phyloP scores from a whole-genome alignment of 192 early-diverging fungal species.

The Mortierella hygrophila region DNA sequence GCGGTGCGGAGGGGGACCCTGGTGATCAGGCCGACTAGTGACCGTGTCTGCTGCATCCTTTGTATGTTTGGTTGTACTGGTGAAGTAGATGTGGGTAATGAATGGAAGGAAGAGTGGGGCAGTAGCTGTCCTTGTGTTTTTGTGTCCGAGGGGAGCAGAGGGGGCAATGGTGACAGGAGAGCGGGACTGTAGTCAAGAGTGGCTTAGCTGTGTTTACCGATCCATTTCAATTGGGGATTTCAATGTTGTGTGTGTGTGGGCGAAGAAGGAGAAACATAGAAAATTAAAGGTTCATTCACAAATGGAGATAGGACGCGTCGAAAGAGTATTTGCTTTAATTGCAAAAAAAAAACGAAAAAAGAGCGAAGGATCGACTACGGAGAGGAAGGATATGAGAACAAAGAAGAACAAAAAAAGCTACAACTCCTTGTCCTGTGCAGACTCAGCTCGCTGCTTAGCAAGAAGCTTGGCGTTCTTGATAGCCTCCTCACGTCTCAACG shows the following conservation, averaged over 20 bases:
- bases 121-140: background rate
- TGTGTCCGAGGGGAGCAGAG: background rate
- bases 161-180: background rate
- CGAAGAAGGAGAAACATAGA: background rate
- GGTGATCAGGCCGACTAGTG: conserved; percentile 14
- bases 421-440: background rate
- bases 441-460: background rate
- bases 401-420: background rate
- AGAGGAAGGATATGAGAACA: too few species aligned
- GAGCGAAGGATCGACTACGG: too few species aligned
- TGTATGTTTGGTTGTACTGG: background rate
- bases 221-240: background rate
- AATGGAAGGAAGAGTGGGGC: background rate
- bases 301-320: background rate
- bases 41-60: conserved; percentile 23
- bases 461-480: background rate
- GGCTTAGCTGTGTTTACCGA: conserved; percentile 5
- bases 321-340: too few species aligned
- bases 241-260: background rate
- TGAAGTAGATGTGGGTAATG: background rate
- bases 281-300: background rate
- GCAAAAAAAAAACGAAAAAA: too few species aligned
- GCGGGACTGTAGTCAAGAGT: background rate
- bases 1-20: conserved; percentile 5
- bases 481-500: background rate